Evolutionary conservation across 805 yeast species (phyloP).

Genomic region (Candida berthetii): DNA sequence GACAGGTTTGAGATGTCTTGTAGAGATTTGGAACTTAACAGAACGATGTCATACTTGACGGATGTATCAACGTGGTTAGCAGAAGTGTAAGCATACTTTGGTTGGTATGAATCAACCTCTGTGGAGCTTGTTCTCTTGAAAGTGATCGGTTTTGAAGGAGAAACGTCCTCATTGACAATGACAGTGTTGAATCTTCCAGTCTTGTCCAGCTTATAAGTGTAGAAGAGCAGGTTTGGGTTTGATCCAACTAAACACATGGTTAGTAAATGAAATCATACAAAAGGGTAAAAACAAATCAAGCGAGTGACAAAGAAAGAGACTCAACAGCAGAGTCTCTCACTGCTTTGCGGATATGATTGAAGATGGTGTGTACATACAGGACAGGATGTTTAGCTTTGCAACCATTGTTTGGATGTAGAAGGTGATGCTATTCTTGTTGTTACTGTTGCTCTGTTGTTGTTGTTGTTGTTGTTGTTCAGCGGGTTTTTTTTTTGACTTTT

Average conservation of each 20-base stretch:
- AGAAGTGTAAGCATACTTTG: constrained; percentile 4
- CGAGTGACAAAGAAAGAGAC: too few species aligned
- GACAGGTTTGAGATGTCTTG: constrained; percentile 44
- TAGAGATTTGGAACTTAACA: constrained; percentile 41
- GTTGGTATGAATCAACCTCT: constrained; percentile 25
- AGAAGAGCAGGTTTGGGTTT: constrained; percentile 53
- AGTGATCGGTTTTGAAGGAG: neutral
- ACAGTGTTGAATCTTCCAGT: constrained; percentile 37
- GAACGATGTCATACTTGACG: constrained; percentile 34
- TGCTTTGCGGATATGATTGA: too few species aligned
- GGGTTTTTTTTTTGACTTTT: too few species aligned
- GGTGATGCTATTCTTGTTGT: too few species aligned
- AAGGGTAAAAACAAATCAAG: neutral
- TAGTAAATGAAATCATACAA: neutral
- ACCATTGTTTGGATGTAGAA: neutral
- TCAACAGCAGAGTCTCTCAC: too few species aligned
- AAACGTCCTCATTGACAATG: constrained; percentile 27
- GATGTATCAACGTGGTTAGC: constrained; percentile 7
- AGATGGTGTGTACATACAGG: constrained; percentile 4
- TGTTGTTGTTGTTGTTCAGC: too few species aligned
- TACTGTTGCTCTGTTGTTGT: too few species aligned
- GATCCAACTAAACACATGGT: constrained; percentile 33
- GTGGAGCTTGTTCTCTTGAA: constrained; percentile 10
- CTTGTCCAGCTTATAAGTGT: constrained; percentile 49
- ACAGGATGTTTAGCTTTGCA: constrained; percentile 18